Conservation (phyloP, 1,284 basidiomycete species). For the Sphaerobolus stellatus region DNA sequence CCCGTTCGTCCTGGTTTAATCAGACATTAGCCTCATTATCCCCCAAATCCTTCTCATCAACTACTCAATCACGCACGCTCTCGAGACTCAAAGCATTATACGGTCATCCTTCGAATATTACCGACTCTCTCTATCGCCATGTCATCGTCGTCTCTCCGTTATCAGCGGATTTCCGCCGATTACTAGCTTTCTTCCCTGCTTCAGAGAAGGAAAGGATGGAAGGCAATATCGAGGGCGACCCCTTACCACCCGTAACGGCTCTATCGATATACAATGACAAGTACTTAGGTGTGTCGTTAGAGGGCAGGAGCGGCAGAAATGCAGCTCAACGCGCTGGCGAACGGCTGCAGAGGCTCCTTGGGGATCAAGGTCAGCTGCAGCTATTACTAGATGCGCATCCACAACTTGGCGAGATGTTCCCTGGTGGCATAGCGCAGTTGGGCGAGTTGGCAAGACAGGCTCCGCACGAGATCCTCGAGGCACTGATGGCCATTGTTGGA, state of each 20-base stretch:
- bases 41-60: slow-evolving; percentile 32
- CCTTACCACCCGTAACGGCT: slow-evolving; percentile 66
- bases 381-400: slow-evolving; percentile 54
- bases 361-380: slow-evolving; percentile 24
- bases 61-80: slow-evolving; percentile 34
- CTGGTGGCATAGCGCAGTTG: slow-evolving; percentile 64
- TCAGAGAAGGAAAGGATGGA: slow-evolving; percentile 38
- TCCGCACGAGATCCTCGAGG: slow-evolving; percentile 58
- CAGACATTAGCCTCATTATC: slow-evolving; percentile 47
- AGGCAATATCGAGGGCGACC: slow-evolving; percentile 70
- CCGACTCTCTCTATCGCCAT: slow-evolving; percentile 69
- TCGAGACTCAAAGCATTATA: slow-evolving; percentile 46
- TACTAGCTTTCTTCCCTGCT: slow-evolving; percentile 72
- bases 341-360: neutral
- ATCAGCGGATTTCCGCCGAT: slow-evolving; percentile 55
- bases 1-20: slow-evolving; percentile 68
- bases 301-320: neutral
- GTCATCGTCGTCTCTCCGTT: slow-evolving; percentile 56
- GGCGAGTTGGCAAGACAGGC: slow-evolving; percentile 57
- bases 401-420: slow-evolving; percentile 53
- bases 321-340: neutral
- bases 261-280: slow-evolving; percentile 61
- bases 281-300: slow-evolving; percentile 63
- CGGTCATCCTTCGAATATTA: slow-evolving; percentile 36
- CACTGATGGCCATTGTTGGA: slow-evolving; percentile 44